Base-by-base conservation (phyloP, 2,329 filamentous ascomycete species). In the Talaromyces piceae region DNA sequence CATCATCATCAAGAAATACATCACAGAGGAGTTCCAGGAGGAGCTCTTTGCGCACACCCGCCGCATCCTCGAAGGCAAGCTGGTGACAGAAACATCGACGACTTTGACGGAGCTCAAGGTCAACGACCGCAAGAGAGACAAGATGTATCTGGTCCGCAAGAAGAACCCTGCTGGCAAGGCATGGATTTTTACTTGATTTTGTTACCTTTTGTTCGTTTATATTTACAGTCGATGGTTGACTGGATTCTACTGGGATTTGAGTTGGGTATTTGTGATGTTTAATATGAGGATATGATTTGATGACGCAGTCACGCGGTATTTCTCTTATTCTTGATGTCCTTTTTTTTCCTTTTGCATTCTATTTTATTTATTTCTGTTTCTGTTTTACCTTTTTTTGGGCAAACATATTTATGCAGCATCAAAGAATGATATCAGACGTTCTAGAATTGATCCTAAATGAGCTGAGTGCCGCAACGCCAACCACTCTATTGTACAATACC, bases 1-100 rank as follows among this genome's bases (percentile, higher is more conserved):
- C 59, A 73, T 90, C 50, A 68, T 91, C 53, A 86, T 90, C 69
- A 87, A 86, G 67, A 77, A 82, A 51, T 87, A 81, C 81, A 81
- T 90, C 47, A 79, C 81, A 3, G 82, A 88, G 58, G 78, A 80
- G 55, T 80, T 88, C 63, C 86, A 88, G 61, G 79, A 88, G 53
- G 73, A 81, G 51, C 77, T 89, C 45, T 91, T 87, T 77, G 77
- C 80, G 41, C 85, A 90, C 68, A 88, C 86, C 3, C 77, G 76
- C 55, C 71, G 77, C 41, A 65, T 88, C 56, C 82, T 83, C n/a
- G 78, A 82, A 61, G 76, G 74, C 45, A 68, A 66, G 44, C 54
- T 68, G 39, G 54, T 72, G 49, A 58, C 63, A n/a, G 55, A 68
- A 53, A 64, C 60, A 20, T 68, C 67, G 41, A 60, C 54, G 55